Evolutionary conservation across 2,329 filamentous ascomycete species (phyloP).

Genomic region (Aspergillus sp.): DNA sequence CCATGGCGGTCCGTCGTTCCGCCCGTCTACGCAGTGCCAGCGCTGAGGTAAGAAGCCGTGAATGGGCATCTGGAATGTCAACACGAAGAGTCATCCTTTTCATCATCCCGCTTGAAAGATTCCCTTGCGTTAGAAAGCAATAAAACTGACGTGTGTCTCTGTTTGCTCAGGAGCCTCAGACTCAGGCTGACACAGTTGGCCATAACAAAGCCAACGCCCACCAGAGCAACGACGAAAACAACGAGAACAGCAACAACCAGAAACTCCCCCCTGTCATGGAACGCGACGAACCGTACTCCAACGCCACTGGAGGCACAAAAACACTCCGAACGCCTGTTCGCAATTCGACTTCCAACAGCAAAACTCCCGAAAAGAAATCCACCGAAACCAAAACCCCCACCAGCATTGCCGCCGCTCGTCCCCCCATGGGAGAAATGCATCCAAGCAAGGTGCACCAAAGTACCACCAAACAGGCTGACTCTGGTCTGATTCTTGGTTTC

Average conservation of each 20-base stretch:
- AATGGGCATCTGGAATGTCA: constrained; percentile 1
- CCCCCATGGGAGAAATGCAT: constrained; percentile 77
- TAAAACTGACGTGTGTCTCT: not conserved
- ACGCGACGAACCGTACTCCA: constrained; percentile 29
- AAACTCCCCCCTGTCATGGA: constrained; percentile 42
- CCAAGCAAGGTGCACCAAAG: constrained; percentile 70
- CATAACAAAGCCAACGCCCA: not conserved
- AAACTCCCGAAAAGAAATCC: constrained; percentile 20
- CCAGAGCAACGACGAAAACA: constrained; percentile 5
- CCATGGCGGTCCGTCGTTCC: constrained; percentile 35
- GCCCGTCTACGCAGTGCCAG: constrained; percentile 30
- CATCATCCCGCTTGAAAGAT: not conserved
- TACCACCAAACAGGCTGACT: constrained; percentile 68
- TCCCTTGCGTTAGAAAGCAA: constrained; percentile 1
- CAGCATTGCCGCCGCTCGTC: constrained; percentile 58
- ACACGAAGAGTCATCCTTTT: not conserved
- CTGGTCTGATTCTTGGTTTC: constrained; percentile 75
- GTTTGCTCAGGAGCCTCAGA: constrained; percentile 12
- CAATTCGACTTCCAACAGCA: constrained; percentile 14
- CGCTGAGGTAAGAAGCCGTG: constrained; percentile 23
- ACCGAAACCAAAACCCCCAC: constrained; percentile 27
- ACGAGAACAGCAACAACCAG: constrained; percentile 1
- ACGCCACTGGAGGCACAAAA: constrained; percentile 6
- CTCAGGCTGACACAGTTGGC: constrained; percentile 11
- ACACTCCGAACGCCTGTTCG: constrained; percentile 2